Evolutionary conservation across 164 flowering plant species (phyloP), one percentile per base, ranked within the genome.

Genomic region (Vitis rotundifolia): DNA sequence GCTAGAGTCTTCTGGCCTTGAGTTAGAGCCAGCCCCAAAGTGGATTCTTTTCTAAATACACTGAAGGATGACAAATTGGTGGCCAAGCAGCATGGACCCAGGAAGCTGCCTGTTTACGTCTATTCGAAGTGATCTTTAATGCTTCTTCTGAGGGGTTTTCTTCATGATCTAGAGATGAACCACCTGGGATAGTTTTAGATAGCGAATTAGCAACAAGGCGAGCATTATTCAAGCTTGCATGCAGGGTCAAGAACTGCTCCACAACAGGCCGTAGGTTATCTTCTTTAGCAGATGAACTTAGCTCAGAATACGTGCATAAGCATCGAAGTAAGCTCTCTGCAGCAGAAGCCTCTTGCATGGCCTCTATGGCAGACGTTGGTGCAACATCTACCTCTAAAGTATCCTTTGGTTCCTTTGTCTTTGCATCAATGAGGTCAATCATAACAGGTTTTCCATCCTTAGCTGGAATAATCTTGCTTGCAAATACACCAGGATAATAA

Each of bases 371-470:
- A 66, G 97, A 94, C 98, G 97, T 93, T 96, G 79, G 83, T 82
- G 22, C 22, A 19, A 1, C 22, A 19, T 19, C 22, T 80, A 96
- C 99, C 97, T 96, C 99, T 77, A 96, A 72, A 54, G 90, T 86
- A 64, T 88, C 97, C 74, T 89, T 96, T 54, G 75, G 89, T 76
- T 91, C 91, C 86, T 92, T 93, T 56, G 99, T 92, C 77, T 96
- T 93, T 51, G 98, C 99, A 88, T 96, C 99, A 75, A 90, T 92
- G 70, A 96, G 97, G 81, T 96, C 99, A 79, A 96, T 93, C 0
- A 59, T 78, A 66, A 96, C 98, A 68, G 98, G 99, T 74, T 91
- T 96, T 69, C 99, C 99, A 87, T 93, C 93, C 84, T 80, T 96
- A 56, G 98, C 98, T 15, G 99, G 99, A 71, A 97, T 93, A 57